Conservation (phyloP, 139 green algal genomes). For the Chlorella vulgaris region DNA sequence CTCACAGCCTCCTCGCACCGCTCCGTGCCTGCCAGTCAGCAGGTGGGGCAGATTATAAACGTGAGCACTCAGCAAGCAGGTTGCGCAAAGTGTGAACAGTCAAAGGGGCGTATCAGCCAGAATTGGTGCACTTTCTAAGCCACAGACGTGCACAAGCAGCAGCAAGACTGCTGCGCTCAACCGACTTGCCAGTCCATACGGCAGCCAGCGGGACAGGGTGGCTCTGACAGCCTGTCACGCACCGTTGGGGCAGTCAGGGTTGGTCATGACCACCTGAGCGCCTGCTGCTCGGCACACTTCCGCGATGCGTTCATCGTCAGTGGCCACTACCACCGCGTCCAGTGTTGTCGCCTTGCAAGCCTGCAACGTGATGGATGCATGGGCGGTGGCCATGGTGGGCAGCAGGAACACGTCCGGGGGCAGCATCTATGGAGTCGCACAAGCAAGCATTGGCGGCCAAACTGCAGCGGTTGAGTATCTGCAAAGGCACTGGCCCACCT, state of each 20-base stretch:
- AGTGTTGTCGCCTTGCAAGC: slow-evolving; percentile 57
- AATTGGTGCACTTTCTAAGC: too few species aligned
- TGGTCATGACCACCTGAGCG: slow-evolving; percentile 74
- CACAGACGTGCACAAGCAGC: too few species aligned
- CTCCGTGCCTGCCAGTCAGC: slow-evolving; percentile 53
- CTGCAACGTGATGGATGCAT: neutral
- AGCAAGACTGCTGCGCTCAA: neutral
- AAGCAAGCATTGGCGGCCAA: too few species aligned
- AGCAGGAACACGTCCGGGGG: too few species aligned
- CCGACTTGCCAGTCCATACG: neutral
- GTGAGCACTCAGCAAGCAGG: neutral
- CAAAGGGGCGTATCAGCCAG: neutral
- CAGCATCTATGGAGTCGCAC: too few species aligned
- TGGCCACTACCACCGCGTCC: slow-evolving; percentile 71
- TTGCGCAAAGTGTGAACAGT: neutral
- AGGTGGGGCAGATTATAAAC: neutral
- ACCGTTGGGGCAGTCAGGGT: slow-evolving; percentile 65
- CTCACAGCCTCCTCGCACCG: slow-evolving; percentile 63
- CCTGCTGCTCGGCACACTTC: slow-evolving; percentile 52
- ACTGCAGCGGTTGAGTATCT: neutral
- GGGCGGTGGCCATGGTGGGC: too few species aligned
- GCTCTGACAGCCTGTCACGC: neutral
- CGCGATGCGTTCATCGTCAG: slow-evolving; percentile 76
- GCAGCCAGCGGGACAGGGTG: neutral
- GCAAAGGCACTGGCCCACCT: slow-evolving; percentile 30